phyloP scores from a whole-genome alignment of 441 rosid species.

The Adansonia rubrostipa region DNA sequence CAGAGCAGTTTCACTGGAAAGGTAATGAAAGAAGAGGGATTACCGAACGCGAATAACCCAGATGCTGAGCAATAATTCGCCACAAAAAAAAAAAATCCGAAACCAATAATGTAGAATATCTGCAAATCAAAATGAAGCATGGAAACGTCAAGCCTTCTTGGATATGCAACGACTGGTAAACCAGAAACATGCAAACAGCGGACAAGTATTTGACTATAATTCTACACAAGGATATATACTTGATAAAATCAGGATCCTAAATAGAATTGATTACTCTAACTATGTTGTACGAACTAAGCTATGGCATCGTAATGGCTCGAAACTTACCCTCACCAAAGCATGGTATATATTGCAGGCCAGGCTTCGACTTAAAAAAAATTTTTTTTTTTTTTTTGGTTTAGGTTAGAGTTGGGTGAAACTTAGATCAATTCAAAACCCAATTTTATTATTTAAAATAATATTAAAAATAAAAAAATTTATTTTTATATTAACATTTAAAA shows the following conservation, averaged over 20 bases:
- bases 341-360: conserved; percentile 72
- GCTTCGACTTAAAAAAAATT: too few relatives aligned
- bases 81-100: conserved; percentile 57
- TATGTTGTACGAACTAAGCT: not conserved
- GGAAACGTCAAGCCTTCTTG: conserved; percentile 10
- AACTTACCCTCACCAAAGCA: conserved; percentile 74
- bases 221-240: not conserved
- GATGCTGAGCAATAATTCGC: conserved; percentile 79
- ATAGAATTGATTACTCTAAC: too few relatives aligned
- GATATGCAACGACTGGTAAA: not conserved
- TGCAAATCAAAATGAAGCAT: conserved; percentile 38
- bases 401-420: too few relatives aligned
- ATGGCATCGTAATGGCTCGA: not conserved
- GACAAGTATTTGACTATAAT: not conserved
- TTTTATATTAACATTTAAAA: too few relatives aligned
- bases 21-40: not conserved
- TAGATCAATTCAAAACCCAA: too few relatives aligned
- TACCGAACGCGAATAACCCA: conserved; percentile 94
- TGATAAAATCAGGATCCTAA: not conserved
- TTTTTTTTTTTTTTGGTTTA: too few relatives aligned
- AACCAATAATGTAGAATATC: conserved; percentile 89
- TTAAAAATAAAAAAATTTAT: too few relatives aligned
- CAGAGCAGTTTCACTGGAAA: not conserved
- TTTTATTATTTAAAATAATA: too few relatives aligned
- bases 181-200: not conserved